A percentile compares a stretch with the other conserved stretches of the same genome.
These are phyloP conservation scores for Aegilops tauschii DNA, from an alignment of 176 grass and related monocot genomes.

Conservation along the genomic window DNA sequence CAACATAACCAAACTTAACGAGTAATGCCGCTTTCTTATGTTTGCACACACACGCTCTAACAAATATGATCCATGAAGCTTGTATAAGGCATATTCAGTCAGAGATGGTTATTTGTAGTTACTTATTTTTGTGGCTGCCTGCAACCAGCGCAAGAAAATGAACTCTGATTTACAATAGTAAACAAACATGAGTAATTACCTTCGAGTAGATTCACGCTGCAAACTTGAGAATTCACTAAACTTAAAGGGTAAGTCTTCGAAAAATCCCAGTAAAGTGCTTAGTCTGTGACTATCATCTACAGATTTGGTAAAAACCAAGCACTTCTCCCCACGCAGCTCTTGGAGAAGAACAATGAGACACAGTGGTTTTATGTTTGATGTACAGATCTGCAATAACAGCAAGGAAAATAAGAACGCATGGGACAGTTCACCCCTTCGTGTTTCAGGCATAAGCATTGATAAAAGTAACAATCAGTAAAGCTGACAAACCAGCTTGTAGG, in stretches of 20 bases:
- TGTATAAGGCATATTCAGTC: neutral
- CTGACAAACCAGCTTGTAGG: constrained; percentile 70
- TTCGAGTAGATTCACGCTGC: constrained; percentile 77
- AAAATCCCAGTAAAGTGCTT: constrained; percentile 72
- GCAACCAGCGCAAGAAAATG: neutral
- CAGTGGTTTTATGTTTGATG: constrained; percentile 83
- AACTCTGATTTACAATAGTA: neutral
- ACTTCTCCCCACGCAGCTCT: constrained; percentile 71
- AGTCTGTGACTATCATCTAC: constrained; percentile 89
- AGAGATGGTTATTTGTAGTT: neutral
- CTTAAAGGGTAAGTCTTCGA: constrained; percentile 76
- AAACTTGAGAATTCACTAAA: constrained; percentile 92
- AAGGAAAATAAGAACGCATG: constrained; percentile 2
- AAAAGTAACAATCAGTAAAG: neutral
- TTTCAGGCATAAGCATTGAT: neutral
- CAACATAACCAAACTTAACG: neutral
- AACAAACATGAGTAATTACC: constrained; percentile 45
- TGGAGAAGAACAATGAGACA: constrained; percentile 80
- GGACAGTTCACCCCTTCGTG: neutral
- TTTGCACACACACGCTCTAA: neutral
- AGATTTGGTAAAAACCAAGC: constrained; percentile 90
- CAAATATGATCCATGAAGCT: neutral
- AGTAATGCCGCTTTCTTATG: neutral
- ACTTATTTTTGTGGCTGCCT: neutral
- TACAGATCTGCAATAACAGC: constrained; percentile 61